Base-by-base conservation (phyloP, 352 stramenopile genomes). In the Albugo candida region DNA sequence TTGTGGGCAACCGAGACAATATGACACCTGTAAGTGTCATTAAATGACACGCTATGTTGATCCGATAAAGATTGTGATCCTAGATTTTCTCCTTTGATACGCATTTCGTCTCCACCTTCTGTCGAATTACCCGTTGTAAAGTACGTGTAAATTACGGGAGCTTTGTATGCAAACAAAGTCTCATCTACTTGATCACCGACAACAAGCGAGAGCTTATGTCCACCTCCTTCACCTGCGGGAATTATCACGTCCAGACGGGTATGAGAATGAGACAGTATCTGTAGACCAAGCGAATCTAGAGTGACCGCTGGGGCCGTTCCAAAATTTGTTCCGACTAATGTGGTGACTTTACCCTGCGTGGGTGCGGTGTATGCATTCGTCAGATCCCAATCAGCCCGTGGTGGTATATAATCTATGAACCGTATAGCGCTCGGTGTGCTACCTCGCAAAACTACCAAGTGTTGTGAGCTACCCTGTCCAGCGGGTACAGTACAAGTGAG, bases 331-430 rank as follows among this genome's bases (percentile, higher is more conserved):
- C 63, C 65, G 3, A 54, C 58, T 13, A 79, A 42, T 2, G 52
- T 56, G 20, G 81, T 50, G 0, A 36, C 47, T 45, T 74, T 80
- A 19, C 71, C 71, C 10, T 11, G 42, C 0, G 68, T 81, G n/a
- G 65, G 45, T 0, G 61, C 37, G 17, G 24, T 52, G 19, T 51
- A 64, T 0, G 68, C 61, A 43, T 43, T 52, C 40, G 56, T 65
- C 13, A 45, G 45, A 5, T 17, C 10, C 68, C 68, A 81, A 42
- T 76, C 48, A 2, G 72, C 54, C 5, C 8, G 54, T 3, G 68
- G 68, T 13, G 59, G 36, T 20, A 76, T 75, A 47, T 81, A 81
- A 52, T 60, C 69, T 18, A 81, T 52, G 44, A 53, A 76, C 5
- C 65, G 53, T 14, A 63, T 56, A 44, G 59, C 73, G 34, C 68